Base-by-base conservation (phyloP, 495 filamentous ascomycete genomes). In the Lasiosphaeria ovina region DNA sequence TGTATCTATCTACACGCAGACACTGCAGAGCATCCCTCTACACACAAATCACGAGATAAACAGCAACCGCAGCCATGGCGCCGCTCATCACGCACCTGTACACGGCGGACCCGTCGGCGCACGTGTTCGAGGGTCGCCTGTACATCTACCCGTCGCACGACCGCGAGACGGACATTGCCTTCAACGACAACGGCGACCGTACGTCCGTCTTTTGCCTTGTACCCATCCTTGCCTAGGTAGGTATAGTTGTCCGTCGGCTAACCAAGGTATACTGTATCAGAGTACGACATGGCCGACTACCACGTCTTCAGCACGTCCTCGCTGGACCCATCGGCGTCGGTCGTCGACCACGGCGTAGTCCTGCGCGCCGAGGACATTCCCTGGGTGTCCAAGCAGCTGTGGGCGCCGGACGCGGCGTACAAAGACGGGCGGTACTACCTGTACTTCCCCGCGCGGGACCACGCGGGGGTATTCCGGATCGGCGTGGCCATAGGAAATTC, bases 251-350 rank as follows among this genome's bases (percentile, higher is more conserved):
- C n/a, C n/a, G n/a, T n/a, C n/a, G n/a, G n/a, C n/a, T n/a, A n/a
- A n/a, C n/a, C n/a, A n/a, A n/a, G n/a, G n/a, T n/a, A n/a, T n/a
- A n/a, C n/a, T n/a, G n/a, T n/a, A n/a, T n/a, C n/a, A n/a, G 24
- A 91, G 72, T 91, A 90, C 72, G 88, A 87, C 77, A 91, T 91
- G 88, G 80, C 77, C 61, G 85, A 87, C 73, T 87, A 87, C 78
- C 84, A 86, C 60, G 85, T 87, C 68, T 83, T 87, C 71, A 82
- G 76, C 53, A 76, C 80, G 56, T 60, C 71, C 1, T 67, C 75
- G 5, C 75, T 84, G 11, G 79, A 79, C 62, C 76, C 76, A 0
- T 61, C 64, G n/a, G 77, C 75, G 1, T 72, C 75, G 4, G 82
- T 85, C 4, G 77, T 74, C 17, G 85, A 87, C 75, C 85, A 87